Percentiles rank a stretch among this genome's conserved stretches.
Evolutionary conservation across 352 stramenopile genomes (phyloP).

Genomic region (Aphanomyces euteiches): DNA sequence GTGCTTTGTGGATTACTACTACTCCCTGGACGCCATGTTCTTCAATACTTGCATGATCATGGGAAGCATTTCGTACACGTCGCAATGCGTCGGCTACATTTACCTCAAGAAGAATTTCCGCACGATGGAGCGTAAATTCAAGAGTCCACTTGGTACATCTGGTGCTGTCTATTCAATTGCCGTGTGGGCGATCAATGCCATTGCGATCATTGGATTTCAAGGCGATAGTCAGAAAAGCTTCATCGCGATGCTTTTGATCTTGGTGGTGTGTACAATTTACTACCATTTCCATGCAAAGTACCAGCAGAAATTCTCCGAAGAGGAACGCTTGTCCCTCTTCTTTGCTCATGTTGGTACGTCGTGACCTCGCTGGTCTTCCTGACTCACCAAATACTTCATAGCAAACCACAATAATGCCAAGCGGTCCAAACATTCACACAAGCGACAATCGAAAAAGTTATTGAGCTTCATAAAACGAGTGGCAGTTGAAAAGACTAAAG

Average conservation of each 20-base stretch:
- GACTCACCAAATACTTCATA: too few relatives aligned
- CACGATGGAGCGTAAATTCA: slow-evolving; percentile 41
- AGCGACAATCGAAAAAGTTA: not conserved
- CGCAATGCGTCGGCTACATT: slow-evolving; percentile 33
- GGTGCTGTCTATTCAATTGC: slow-evolving; percentile 33
- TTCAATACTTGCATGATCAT: slow-evolving; percentile 27
- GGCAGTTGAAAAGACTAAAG: too few relatives aligned
- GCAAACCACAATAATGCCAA: slow-evolving; percentile 12
- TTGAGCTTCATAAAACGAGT: not conserved
- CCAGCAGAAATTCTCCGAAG: slow-evolving; percentile 35
- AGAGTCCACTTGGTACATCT: slow-evolving; percentile 30
- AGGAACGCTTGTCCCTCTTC: slow-evolving; percentile 37
- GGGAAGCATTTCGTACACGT: slow-evolving; percentile 32
- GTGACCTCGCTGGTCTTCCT: too few relatives aligned
- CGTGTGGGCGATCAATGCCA: slow-evolving; percentile 23
- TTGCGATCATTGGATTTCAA: slow-evolving; percentile 29
- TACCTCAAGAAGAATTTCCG: slow-evolving; percentile 43
- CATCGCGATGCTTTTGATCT: not conserved
- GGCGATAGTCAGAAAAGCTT: slow-evolving; percentile 25
- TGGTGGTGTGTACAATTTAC: slow-evolving; percentile 29
- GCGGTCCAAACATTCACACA: not conserved
- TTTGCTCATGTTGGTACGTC: slow-evolving; percentile 23
- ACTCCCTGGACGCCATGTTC: not conserved
- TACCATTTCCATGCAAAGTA: slow-evolving; percentile 35
- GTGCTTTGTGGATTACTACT: slow-evolving; percentile 32